Percentiles rank a stretch among this genome's conserved stretches.
phyloP scores from a whole-genome alignment of 345 rosid genomes.

The Melastoma malabathricum region DNA sequence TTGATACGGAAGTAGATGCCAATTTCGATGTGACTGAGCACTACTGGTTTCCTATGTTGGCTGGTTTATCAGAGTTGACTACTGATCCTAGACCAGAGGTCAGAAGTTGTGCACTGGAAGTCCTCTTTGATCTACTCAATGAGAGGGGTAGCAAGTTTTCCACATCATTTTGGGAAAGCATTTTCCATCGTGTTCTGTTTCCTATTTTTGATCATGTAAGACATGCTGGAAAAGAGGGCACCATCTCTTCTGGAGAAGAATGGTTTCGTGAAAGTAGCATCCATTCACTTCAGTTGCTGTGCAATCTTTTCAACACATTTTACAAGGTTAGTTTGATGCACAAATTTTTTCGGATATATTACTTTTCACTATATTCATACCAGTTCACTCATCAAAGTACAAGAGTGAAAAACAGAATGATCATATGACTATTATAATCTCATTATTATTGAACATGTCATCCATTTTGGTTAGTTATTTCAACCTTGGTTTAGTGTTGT shows the following conservation, averaged over 20 bases:
- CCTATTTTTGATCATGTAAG: constrained; percentile 92
- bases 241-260: constrained; percentile 53
- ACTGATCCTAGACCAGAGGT: constrained; percentile 76
- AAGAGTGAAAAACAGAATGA: too few relatives aligned
- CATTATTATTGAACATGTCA: too few relatives aligned
- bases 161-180: constrained; percentile 84
- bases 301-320: constrained; percentile 84
- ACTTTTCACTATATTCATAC: too few relatives aligned
- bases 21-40: constrained; percentile 77
- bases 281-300: constrained; percentile 76
- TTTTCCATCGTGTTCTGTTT: constrained; percentile 81
- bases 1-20: constrained; percentile 35
- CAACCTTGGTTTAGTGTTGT: too few relatives aligned
- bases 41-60: constrained; percentile 94
- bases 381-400: too few relatives aligned
- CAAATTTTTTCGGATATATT: too few relatives aligned
- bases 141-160: constrained; percentile 88
- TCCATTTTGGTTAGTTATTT: too few relatives aligned
- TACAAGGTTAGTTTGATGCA: constrained; percentile 28
- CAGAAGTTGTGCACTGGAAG: constrained; percentile 84
- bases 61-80: constrained; percentile 87
- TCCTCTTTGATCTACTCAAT: constrained; percentile 79
- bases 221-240: constrained; percentile 71
- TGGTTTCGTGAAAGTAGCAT: constrained; percentile 87
- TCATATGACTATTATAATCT: too few relatives aligned